Percentiles rank a stretch among this genome's conserved stretches.
Conservation (phyloP, 495 filamentous ascomycete species). For the Parathielavia hyrcaniae region DNA sequence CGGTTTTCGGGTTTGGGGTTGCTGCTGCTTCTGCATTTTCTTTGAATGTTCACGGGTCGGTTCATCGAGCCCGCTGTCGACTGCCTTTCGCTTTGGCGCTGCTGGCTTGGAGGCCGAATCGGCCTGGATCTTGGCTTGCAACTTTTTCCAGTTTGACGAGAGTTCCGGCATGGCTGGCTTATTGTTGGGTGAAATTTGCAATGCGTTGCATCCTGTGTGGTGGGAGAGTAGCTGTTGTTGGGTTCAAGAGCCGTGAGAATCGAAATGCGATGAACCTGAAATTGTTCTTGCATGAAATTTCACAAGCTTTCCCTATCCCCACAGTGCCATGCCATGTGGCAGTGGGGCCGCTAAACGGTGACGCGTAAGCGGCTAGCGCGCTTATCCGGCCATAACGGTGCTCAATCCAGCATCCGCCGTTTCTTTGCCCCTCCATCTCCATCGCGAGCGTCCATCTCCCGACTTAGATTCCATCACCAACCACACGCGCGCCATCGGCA, state of each 20-base stretch:
- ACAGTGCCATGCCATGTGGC: not conserved
- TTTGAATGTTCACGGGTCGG: conserved; percentile 22
- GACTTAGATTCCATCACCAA: conserved; percentile 12
- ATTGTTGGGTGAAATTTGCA: not conserved
- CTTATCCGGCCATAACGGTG: conserved; percentile 1
- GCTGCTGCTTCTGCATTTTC: conserved; percentile 12
- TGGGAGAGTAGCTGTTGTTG: not conserved
- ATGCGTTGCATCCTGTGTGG: not conserved
- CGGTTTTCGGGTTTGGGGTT: not conserved
- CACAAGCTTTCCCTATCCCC: too few relatives aligned
- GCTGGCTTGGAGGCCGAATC: conserved; percentile 37
- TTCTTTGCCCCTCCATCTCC: conserved; percentile 7
- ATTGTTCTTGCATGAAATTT: too few relatives aligned
- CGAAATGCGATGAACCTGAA: not conserved
- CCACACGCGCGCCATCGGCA: conserved; percentile 1
- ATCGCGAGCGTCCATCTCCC: not conserved
- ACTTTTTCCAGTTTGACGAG: conserved; percentile 68
- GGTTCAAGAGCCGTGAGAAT: not conserved
- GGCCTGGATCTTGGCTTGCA: conserved; percentile 58
- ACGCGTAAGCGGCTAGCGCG: not conserved
- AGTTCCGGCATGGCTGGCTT: conserved; percentile 36
- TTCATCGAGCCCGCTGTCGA: conserved; percentile 26
- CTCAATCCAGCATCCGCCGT: not conserved
- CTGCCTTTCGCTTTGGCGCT: conserved; percentile 21
- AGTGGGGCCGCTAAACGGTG: not conserved